Base-by-base conservation (phyloP, 208 protist species). In the Acanthamoeba royreba region DNA sequence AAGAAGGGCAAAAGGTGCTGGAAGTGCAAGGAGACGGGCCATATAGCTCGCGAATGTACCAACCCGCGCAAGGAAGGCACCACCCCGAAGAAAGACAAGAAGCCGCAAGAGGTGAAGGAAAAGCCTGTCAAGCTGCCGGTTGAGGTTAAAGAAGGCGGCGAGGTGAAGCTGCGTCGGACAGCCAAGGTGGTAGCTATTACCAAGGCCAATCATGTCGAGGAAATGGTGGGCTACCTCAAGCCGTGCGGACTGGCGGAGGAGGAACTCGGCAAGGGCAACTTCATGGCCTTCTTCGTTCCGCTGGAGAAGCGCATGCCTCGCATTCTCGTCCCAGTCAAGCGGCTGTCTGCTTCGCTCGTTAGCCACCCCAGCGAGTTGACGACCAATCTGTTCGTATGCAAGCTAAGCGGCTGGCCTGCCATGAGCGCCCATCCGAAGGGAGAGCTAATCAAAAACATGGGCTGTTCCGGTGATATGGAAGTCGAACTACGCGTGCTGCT, bases 401-500 rank as follows among this genome's bases (percentile, higher is more conserved):
- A 66, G 79, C 31, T 94, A 19, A 66, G 46, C 38, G 79, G 83
- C 31, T 96, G 94, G 94, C 83, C 92, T 19, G 52, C 86, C 5
- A 72, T 69, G 35, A 91, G 81, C 25, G 40, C 45, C 4, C 58
- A 90, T 5, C 93, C 95, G 45, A 4, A 79, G 31, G 95, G 94
- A 49, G 43, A 55, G n/a, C 93, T 96, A 52, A 46, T 90, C 31
- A 42, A 49, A 77, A n/a, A 95, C 15, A 88, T 96, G 81, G 97
- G 97, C 31, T 43, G 92, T 28, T 94, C 96, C n/a, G 97, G 97
- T 53, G 94, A 97, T 38, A 94, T 97, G 38, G 95, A 98, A 28
- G 95, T 96, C 4, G 98, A 99, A 86, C 97, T 95, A 1, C 83
- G 95, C 43, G 95, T 95, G 2, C 77, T 98, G 1, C 89, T 98